Percentiles rank a stretch among this genome's conserved stretches.
Conservation (phyloP, 129 eudicot species). For the Solidago caesia region DNA sequence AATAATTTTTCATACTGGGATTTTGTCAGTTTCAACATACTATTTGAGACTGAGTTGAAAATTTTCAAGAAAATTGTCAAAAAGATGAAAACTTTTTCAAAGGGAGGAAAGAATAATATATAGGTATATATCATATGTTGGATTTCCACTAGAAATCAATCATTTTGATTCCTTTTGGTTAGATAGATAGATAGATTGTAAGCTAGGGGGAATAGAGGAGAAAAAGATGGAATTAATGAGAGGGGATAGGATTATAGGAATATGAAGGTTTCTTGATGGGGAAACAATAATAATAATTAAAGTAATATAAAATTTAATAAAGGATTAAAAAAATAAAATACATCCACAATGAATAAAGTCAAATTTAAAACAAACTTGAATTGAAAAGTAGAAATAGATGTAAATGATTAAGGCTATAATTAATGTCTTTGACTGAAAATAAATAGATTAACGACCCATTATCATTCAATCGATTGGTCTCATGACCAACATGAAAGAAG, state of each 20-base stretch:
- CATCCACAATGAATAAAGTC: no score
- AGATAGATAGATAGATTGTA: background rate
- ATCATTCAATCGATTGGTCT: no score
- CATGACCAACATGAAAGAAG: no score
- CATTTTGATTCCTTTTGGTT: constrained; percentile 21
- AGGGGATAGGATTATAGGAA: constrained; percentile 5
- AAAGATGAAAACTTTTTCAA: constrained; percentile 13
- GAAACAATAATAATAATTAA: background rate
- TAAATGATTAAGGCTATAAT: no score
- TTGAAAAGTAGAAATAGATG: no score
- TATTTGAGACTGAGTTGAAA: background rate
- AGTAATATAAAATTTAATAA: constrained; percentile 1
- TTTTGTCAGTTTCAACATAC: constrained; percentile 4
- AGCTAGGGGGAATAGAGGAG: background rate
- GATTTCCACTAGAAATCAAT: constrained; percentile 16
- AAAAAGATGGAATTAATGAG: background rate
- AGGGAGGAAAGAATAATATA: constrained; percentile 16
- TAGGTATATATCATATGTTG: background rate
- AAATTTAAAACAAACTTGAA: no score
- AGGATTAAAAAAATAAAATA: no score
- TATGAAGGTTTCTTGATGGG: constrained; percentile 30
- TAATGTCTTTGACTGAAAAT: no score
- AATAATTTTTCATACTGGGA: background rate
- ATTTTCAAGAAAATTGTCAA: background rate
- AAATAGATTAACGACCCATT: no score